Percentiles rank a stretch among this genome's conserved stretches.
phyloP scores from a whole-genome alignment of 108 stramenopile genomes.

The Cyclotella sp. region DNA sequence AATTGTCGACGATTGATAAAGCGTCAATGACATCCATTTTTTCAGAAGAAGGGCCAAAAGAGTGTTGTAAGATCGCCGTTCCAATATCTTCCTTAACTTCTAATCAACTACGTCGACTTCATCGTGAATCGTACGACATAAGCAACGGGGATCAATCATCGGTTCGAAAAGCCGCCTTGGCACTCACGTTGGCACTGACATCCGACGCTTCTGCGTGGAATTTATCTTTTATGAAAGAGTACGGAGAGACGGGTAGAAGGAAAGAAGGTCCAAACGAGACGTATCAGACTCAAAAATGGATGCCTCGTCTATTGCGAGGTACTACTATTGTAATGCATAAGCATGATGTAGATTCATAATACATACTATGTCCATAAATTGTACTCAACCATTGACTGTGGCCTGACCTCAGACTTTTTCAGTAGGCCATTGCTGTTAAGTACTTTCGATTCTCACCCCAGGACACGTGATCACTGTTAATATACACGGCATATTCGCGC shows the following conservation, averaged over 20 bases:
- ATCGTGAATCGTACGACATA: background rate
- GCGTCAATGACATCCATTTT: background rate
- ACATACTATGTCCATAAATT: background rate
- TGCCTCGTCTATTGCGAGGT: constrained; percentile 6
- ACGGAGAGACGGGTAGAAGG: background rate
- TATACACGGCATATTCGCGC: too few relatives aligned
- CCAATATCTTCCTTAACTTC: constrained; percentile 11
- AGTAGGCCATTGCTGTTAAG: too few relatives aligned
- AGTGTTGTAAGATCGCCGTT: background rate
- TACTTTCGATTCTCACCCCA: too few relatives aligned
- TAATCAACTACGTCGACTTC: constrained; percentile 7
- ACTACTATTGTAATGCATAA: constrained; percentile 4
- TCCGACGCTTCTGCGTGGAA: constrained; percentile 8
- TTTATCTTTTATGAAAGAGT: constrained; percentile 1
- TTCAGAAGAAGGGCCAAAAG: background rate
- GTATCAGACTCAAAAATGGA: background rate
- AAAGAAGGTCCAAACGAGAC: background rate
- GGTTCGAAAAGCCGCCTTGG: constrained; percentile 1
- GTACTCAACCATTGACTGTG: too few relatives aligned
- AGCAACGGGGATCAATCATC: background rate
- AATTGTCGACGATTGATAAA: background rate
- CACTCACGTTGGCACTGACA: constrained; percentile 11
- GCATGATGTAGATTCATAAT: background rate
- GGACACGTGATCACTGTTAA: too few relatives aligned
- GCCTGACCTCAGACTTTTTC: too few relatives aligned